These are phyloP conservation scores for Gypsophila paniculata DNA, from an alignment of 179 eudicot genomes.

Conservation along the genomic window DNA sequence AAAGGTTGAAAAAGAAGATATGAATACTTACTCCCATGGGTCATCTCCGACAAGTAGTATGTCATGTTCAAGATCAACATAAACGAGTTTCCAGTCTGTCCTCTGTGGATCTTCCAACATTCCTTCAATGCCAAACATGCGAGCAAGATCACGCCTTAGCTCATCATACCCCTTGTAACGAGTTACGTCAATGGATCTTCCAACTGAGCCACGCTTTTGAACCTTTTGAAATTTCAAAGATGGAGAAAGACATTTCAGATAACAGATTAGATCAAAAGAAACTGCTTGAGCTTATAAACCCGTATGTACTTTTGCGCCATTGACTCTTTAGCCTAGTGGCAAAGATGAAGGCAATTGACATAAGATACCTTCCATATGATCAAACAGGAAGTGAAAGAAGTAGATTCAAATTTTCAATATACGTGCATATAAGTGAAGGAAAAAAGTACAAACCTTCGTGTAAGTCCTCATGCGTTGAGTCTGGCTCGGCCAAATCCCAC, in stretches of 20 bases:
- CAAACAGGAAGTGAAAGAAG: too few species aligned
- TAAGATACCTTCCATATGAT: too few species aligned
- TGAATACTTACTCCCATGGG: slow-evolving; percentile 91
- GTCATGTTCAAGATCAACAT: slow-evolving; percentile 94
- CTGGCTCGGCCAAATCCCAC: slow-evolving; percentile 77
- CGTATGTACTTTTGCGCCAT: too few species aligned
- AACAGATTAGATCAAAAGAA: background rate
- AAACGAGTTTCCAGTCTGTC: slow-evolving; percentile 93
- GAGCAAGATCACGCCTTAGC: slow-evolving; percentile 80
- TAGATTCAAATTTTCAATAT: too few species aligned
- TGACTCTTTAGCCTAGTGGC: too few species aligned
- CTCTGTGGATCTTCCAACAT: slow-evolving; percentile 88
- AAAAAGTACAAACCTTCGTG: slow-evolving; percentile 65
- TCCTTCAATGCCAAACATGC: slow-evolving; percentile 96
- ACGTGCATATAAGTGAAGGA: too few species aligned
- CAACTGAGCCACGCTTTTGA: slow-evolving; percentile 97
- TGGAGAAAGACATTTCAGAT: background rate
- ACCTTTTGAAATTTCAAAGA: slow-evolving; percentile 40
- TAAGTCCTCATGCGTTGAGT: slow-evolving; percentile 90
- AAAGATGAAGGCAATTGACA: too few species aligned
- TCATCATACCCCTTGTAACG: slow-evolving; percentile 92
- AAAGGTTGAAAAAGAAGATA: background rate
- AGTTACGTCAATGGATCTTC: slow-evolving; percentile 90
- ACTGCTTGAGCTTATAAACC: too few species aligned
- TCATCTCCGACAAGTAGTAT: slow-evolving; percentile 94